Conservation (phyloP, 2,329 filamentous ascomycete genomes). For the Claviceps monticola region DNA sequence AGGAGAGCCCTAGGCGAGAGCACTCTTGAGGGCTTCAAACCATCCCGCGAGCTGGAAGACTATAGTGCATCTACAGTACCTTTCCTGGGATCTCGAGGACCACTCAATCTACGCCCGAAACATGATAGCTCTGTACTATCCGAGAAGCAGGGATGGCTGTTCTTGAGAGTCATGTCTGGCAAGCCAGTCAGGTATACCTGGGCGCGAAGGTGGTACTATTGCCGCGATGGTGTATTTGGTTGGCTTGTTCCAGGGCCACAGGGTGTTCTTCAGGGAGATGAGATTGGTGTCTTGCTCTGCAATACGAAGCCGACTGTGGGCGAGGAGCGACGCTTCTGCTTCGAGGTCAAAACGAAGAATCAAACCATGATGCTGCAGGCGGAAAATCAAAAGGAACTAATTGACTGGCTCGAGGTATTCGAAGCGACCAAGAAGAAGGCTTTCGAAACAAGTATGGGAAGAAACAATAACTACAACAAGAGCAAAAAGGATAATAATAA, state of each 20-base stretch:
- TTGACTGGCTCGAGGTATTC: slow-evolving; percentile 87
- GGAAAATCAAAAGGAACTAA: slow-evolving; percentile 83
- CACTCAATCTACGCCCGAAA: slow-evolving; percentile 47
- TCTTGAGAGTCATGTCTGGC: slow-evolving; percentile 64
- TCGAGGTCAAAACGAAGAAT: slow-evolving; percentile 97
- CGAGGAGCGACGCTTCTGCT: slow-evolving; percentile 91
- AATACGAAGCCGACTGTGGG: slow-evolving; percentile 81
- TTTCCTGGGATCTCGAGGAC: slow-evolving; percentile 60
- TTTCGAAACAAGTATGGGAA: slow-evolving; percentile 55
- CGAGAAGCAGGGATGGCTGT: slow-evolving; percentile 94
- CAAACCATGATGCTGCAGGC: slow-evolving; percentile 80
- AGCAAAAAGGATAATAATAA: too few relatives aligned
- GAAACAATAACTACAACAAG: slow-evolving; percentile 27
- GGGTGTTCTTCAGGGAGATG: slow-evolving; percentile 88
- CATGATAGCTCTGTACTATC: slow-evolving; percentile 35
- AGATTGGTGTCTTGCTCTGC: slow-evolving; percentile 88
- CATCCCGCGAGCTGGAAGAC: slow-evolving; percentile 83
- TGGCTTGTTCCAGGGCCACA: slow-evolving; percentile 76
- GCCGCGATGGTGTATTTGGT: slow-evolving; percentile 90
- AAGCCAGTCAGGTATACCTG: slow-evolving; percentile 85
- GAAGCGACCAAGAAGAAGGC: slow-evolving; percentile 89
- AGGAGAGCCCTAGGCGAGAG: slow-evolving; percentile 70
- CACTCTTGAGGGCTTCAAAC: slow-evolving; percentile 56
- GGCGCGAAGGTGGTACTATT: slow-evolving; percentile 89
- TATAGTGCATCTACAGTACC: slow-evolving; percentile 85